phyloP scores from a whole-genome alignment of 108 stramenopile genomes.

The Craspedostauros australis region DNA sequence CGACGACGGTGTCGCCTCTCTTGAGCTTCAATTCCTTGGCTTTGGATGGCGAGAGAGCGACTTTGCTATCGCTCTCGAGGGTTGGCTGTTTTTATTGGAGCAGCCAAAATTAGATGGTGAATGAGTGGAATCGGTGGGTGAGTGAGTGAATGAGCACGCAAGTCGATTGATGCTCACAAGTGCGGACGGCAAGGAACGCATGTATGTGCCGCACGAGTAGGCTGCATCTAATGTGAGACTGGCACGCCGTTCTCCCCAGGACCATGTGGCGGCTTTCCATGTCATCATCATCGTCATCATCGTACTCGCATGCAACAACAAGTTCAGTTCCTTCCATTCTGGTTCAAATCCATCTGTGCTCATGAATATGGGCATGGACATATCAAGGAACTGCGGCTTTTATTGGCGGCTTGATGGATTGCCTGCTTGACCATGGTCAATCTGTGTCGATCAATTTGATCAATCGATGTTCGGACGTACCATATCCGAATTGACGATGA shows the following conservation, averaged over 20 bases:
- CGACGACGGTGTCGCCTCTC: slow-evolving; percentile 54
- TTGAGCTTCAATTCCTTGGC: slow-evolving; percentile 73
- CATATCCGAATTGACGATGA: slow-evolving; percentile 33
- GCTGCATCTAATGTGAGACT: slow-evolving; percentile 3
- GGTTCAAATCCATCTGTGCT: background rate
- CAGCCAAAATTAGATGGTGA: background rate
- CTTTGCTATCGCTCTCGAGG: slow-evolving; percentile 36
- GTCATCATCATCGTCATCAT: no score
- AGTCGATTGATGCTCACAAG: slow-evolving; percentile 1
- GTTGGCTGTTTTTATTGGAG: no score
- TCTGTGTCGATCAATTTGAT: background rate
- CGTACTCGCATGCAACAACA: no score
- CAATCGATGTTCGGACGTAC: slow-evolving; percentile 30
- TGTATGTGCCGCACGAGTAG: background rate
- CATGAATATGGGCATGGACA: background rate
- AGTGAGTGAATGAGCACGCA: background rate
- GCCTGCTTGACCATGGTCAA: background rate
- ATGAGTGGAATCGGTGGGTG: background rate
- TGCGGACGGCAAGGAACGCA: background rate
- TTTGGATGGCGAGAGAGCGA: slow-evolving; percentile 57
- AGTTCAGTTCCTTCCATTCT: no score
- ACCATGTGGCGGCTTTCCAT: no score
- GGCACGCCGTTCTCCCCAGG: background rate
- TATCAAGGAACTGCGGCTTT: background rate
- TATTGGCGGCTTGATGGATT: background rate